Conservation (phyloP, 345 rosid species). For the Hibiscus syriacus region DNA sequence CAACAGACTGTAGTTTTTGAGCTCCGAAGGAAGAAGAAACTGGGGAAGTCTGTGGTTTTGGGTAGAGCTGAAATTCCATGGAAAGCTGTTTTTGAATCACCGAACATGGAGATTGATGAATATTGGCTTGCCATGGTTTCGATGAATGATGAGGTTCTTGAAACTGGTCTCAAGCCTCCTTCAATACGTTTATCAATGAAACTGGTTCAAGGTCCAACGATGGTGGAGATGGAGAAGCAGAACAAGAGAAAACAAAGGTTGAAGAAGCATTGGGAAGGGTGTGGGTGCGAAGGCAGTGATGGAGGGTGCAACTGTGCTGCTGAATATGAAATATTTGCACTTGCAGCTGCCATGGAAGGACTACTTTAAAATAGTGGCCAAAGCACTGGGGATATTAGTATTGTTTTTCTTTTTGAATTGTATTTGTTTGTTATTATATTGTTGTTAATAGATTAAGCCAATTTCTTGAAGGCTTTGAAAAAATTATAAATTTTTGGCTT, state of each 20-base stretch:
- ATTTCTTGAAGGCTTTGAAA: too few relatives aligned
- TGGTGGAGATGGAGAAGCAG: constrained; percentile 6
- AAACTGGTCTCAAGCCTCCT: constrained; percentile 34
- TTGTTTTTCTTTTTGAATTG: too few relatives aligned
- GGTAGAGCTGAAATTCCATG: constrained; percentile 58
- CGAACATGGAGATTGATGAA: constrained; percentile 38
- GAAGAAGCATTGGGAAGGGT: constrained; percentile 12
- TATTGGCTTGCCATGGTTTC: constrained; percentile 34
- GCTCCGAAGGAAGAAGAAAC: constrained; percentile 46
- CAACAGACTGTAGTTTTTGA: constrained; percentile 52
- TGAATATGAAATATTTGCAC: constrained; percentile 32
- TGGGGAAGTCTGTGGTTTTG: constrained; percentile 42
- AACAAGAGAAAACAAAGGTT: constrained; percentile 6
- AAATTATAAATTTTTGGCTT: too few relatives aligned
- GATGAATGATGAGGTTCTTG: constrained; percentile 5
- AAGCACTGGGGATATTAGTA: too few relatives aligned
- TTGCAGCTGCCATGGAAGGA: constrained; percentile 44
- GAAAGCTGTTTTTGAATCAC: constrained; percentile 37
- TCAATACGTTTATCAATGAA: constrained; percentile 34
- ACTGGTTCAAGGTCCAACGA: constrained; percentile 3
- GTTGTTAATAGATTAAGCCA: too few relatives aligned
- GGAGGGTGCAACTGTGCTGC: constrained; percentile 19
- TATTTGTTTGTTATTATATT: too few relatives aligned
- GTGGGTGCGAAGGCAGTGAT: background rate
- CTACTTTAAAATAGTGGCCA: background rate